A percentile compares a stretch with the other conserved stretches of the same genome.
Evolutionary conservation across 108 stramenopile genomes (phyloP).

Genomic region (Cylindrotheca fusiformis): DNA sequence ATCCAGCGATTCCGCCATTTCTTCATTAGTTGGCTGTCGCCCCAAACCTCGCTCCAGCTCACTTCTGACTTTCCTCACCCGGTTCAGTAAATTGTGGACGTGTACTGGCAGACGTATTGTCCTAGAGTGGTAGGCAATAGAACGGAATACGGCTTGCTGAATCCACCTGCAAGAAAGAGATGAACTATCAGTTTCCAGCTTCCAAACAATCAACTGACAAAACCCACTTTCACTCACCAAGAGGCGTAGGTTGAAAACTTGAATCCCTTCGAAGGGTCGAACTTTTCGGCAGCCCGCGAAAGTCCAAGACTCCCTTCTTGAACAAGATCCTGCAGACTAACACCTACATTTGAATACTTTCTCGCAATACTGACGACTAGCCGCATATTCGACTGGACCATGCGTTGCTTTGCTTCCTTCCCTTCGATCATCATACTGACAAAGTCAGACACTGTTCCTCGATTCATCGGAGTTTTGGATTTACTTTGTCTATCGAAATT

Average conservation of each 20-base stretch:
- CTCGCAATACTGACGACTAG: conserved; percentile 91
- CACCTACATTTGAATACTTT: conserved; percentile 83
- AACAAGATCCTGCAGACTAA: conserved; percentile 79
- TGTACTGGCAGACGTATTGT: conserved; percentile 96
- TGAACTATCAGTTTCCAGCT: neutral
- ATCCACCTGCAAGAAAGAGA: conserved; percentile 60
- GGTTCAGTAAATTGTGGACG: conserved; percentile 91
- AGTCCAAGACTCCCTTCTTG: conserved; percentile 90
- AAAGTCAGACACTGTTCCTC: conserved; percentile 67
- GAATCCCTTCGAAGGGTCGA: conserved; percentile 86
- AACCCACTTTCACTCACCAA: conserved; percentile 51
- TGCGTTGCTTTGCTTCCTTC: conserved; percentile 81
- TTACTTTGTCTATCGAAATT: conserved; percentile 26
- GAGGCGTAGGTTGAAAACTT: conserved; percentile 91
- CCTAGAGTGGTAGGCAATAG: conserved; percentile 90
- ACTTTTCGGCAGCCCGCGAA: conserved; percentile 85
- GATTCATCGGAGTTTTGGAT: conserved; percentile 54
- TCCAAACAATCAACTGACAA: neutral
- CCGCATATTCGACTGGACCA: conserved; percentile 93
- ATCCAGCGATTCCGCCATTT: conserved; percentile 82
- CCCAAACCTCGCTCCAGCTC: conserved; percentile 66
- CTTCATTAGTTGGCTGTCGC: conserved; percentile 85
- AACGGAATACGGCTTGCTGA: conserved; percentile 88
- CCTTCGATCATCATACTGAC: conserved; percentile 72
- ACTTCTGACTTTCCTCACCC: conserved; percentile 66